Conservation (phyloP, 2,329 filamentous ascomycete species). For the Colletotrichum abscissum region DNA sequence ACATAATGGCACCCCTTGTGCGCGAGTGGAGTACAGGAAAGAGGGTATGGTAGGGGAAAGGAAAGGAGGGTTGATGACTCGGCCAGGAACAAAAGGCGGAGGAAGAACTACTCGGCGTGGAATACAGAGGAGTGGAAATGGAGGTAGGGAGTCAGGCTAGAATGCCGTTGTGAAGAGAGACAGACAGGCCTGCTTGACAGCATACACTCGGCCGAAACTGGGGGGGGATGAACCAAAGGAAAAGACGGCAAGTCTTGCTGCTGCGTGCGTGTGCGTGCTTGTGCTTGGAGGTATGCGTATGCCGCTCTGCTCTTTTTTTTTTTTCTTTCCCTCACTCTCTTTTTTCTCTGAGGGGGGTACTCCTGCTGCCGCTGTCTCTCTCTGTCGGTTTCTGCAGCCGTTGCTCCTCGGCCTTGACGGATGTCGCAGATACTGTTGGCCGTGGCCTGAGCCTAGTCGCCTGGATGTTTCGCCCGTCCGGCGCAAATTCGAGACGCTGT, state of each 20-base stretch:
- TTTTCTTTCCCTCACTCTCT: not conserved
- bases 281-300: slow-evolving; percentile 1
- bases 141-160: slow-evolving; percentile 35
- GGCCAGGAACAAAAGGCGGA: slow-evolving; percentile 29
- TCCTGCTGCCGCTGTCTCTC: slow-evolving; percentile 27
- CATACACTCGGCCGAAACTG: slow-evolving; percentile 30
- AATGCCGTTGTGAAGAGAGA: slow-evolving; percentile 31
- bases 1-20: slow-evolving; percentile 39
- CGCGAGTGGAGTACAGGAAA: slow-evolving; percentile 35
- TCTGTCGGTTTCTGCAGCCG: slow-evolving; percentile 11
- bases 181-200: slow-evolving; percentile 33
- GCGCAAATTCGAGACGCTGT: slow-evolving; percentile 18
- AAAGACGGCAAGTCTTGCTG: slow-evolving; percentile 24
- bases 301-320: slow-evolving; percentile 16
- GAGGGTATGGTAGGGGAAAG: slow-evolving; percentile 34
- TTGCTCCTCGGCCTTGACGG: slow-evolving; percentile 2
- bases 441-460: slow-evolving; percentile 27
- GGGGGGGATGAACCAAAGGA: slow-evolving; percentile 28
- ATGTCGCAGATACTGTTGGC: slow-evolving; percentile 24
- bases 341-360: not conserved
- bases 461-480: slow-evolving; percentile 20
- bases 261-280: slow-evolving; percentile 15
- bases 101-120: slow-evolving; percentile 26
- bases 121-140: slow-evolving; percentile 28
- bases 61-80: slow-evolving; percentile 32